Base-by-base conservation (phyloP, 805 yeast genomes). In the Candida berthetii region DNA sequence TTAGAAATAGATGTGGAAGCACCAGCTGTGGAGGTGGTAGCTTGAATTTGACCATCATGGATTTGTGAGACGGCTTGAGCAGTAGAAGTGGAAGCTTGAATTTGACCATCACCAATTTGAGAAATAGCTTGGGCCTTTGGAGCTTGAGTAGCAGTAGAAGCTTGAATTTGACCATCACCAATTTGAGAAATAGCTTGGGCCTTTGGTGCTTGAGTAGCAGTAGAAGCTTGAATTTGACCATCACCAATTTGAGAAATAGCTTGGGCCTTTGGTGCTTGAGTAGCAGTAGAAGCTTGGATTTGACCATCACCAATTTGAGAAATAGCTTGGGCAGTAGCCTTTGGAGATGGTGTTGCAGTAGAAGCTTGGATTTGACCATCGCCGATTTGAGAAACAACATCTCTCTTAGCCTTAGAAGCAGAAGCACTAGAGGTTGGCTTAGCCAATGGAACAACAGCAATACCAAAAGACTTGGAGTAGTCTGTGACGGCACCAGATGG, bases 81-180 rank as follows among this genome's bases (percentile, higher is more conserved):
- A 10, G 65, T 46, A 31, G 63, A 40, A 20, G 58, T 40, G 18
- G 57, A 38, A n/a, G 31, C 52, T 61, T 73, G 81, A 55, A 75
- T 65, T 61, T 76, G 81, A 54, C 81, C 82, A 49, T 77, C 82
- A 48, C 68, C 72, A 42, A 74, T 76, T 57, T 72, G 78, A 48
- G 72, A 57, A 37, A 74, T 62, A 39, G 61, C 68, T 18, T 45
- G 44, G 29, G 44, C 31, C 8, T 46, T 27, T 15, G 54, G 62
- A 39, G 54, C 48, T 41, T 58, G 33, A 32, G 46, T 52, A 31
- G 48, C 32, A 44, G 45, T 39, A 28, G 57, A 42, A 15, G 54
- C 53, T 42, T 14, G n/a, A n/a, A n/a, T n/a, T n/a, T n/a, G n/a
- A n/a, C n/a, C n/a, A n/a, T n/a, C n/a, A n/a, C n/a, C n/a, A n/a